phyloP scores from a whole-genome alignment of 805 yeast species.

The Candida anglica region DNA sequence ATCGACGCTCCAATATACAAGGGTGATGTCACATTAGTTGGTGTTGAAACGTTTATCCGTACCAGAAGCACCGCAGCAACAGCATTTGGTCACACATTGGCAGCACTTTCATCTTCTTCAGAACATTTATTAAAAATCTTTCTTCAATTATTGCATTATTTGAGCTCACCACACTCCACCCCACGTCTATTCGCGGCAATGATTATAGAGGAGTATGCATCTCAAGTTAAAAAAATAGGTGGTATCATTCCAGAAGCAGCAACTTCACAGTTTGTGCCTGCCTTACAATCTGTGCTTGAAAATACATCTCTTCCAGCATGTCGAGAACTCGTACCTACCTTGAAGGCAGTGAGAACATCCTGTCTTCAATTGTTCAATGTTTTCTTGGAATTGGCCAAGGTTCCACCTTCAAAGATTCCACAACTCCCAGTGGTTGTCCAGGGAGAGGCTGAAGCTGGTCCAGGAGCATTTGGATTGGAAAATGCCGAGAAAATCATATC shows the following conservation, averaged over 20 bases:
- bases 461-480: slow-evolving; percentile 81
- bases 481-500: slow-evolving; percentile 67
- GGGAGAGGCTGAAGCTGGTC: slow-evolving; percentile 93
- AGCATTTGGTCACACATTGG: slow-evolving; percentile 67
- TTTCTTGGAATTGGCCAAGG: slow-evolving; percentile 71
- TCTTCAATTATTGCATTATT: slow-evolving; percentile 32
- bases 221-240: slow-evolving; percentile 2
- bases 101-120: slow-evolving; percentile 39
- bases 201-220: slow-evolving; percentile 66
- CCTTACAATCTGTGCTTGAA: slow-evolving; percentile 35
- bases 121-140: slow-evolving; percentile 38
- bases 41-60: slow-evolving; percentile 65
- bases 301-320: slow-evolving; percentile 44
- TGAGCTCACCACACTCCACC: slow-evolving; percentile 68
- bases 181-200: slow-evolving; percentile 71
- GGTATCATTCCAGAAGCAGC: slow-evolving; percentile 13
- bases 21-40: slow-evolving; percentile 88
- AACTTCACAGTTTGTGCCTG: slow-evolving; percentile 13
- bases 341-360: slow-evolving; percentile 81
- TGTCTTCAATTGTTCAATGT: slow-evolving; percentile 79
- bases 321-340: slow-evolving; percentile 82
- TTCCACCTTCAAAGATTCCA: slow-evolving; percentile 70
- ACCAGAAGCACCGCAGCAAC: slow-evolving; percentile 73
- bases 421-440: slow-evolving; percentile 85
- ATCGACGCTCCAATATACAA: slow-evolving; percentile 89